Evolutionary conservation across 352 stramenopile species (phyloP), one percentile per base, ranked within the genome.

Genomic region (Phytophthora sp.): DNA sequence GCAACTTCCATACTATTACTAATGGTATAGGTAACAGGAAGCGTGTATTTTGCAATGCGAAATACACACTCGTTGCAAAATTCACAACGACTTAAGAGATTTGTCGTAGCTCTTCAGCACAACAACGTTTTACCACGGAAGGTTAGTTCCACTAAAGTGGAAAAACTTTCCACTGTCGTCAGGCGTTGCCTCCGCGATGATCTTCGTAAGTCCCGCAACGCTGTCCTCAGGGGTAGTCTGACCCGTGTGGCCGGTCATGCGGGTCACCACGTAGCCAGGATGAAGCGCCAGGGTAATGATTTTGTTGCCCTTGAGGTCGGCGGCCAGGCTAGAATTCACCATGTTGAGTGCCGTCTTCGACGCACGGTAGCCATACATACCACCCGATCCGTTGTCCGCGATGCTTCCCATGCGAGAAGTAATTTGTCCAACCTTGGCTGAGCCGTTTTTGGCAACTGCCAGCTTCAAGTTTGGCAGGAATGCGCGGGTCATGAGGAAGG

Each of bases 321-420:
- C 11, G 9, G 70, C 41, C 2, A 89, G 55, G 17, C 54, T 70
- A 53, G 60, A 67, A 57, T 69, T 85, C 46, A 87, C 56, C 65
- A 80, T 87, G 62, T 94, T 94, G 17, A 89, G 60, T 24, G 79
- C 85, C 24, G 76, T 55, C 62, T 91, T 91, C 28, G 75, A 86
- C 31, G 80, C 70, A 26, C 78, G 72, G 64, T 94, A 91, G 31
- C 76, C 77, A 50, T 88, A 89, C 54, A 51, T 53, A n/a, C 61
- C 45, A 5, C 54, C 61, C 1, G 61, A 69, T 0, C 32, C 61
- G 48, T 69, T 69, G 46, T 69, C 61, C 10, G 54, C 38, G 32
- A 89, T 74, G 28, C 76, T 81, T 11, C 82, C 82, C 44, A 85
- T 58, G 8, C 51, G 46, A 8, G 74, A 86, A 13, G 64, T 72